phyloP scores from a whole-genome alignment of 1,284 basidiomycete species.

The Boletellus deceptivus region DNA sequence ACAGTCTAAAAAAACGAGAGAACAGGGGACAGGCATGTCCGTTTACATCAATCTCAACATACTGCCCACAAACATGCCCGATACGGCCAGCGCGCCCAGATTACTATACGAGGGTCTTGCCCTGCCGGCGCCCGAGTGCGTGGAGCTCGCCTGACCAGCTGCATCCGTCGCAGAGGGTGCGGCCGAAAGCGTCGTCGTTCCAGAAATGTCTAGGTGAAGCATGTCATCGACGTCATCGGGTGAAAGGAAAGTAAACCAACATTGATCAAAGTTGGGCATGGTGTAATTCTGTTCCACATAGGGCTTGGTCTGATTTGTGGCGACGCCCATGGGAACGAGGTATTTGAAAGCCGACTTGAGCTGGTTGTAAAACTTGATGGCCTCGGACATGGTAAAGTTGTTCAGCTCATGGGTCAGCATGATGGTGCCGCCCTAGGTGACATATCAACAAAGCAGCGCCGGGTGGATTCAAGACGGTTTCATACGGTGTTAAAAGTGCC shows the following conservation, averaged over 20 bases:
- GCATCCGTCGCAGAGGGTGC: background rate
- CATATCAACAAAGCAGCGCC: background rate
- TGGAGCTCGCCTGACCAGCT: slow-evolving; percentile 3
- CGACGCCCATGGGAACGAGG: slow-evolving; percentile 49
- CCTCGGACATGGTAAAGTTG: slow-evolving; percentile 50
- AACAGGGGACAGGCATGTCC: background rate
- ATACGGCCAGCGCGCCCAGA: slow-evolving; percentile 13
- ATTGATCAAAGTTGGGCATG: slow-evolving; percentile 44
- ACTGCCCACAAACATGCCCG: slow-evolving; percentile 15
- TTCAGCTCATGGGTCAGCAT: slow-evolving; percentile 50
- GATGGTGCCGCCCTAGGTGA: slow-evolving; percentile 42
- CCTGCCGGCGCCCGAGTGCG: background rate
- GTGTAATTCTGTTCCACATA: slow-evolving; percentile 45
- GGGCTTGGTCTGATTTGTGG: slow-evolving; percentile 45
- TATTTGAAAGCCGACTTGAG: slow-evolving; percentile 45
- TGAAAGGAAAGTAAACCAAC: slow-evolving; percentile 30
- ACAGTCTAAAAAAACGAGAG: background rate
- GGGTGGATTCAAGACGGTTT: background rate
- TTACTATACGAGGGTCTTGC: background rate
- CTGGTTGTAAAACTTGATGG: slow-evolving; percentile 40
- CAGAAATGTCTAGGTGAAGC: slow-evolving; percentile 18
- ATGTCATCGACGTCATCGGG: background rate
- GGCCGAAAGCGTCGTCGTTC: slow-evolving; percentile 21
- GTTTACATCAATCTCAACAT: slow-evolving; percentile 16
- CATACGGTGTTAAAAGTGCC: slow-evolving; percentile 41